phyloP scores from a whole-genome alignment of 2,329 filamentous ascomycete genomes.

The Claviceps paspali region DNA sequence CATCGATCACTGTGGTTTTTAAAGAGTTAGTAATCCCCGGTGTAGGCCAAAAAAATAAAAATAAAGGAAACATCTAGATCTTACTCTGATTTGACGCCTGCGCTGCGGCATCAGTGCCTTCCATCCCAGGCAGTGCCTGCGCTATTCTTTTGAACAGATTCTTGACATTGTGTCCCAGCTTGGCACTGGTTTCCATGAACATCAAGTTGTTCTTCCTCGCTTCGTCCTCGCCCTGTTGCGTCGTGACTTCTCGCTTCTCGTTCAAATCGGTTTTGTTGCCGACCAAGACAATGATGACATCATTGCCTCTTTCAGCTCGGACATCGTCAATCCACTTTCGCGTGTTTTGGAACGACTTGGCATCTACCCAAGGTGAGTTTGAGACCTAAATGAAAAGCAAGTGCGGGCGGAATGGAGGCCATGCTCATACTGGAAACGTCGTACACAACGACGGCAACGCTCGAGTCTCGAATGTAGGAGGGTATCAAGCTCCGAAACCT shows the following conservation, averaged over 20 bases:
- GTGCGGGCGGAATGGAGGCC: conserved; percentile 4
- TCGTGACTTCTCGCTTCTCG: conserved; percentile 95
- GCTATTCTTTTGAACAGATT: conserved; percentile 95
- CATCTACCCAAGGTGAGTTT: conserved; percentile 33
- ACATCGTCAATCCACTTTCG: conserved; percentile 99
- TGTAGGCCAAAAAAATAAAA: not conserved
- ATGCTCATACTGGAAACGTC: conserved; percentile 66
- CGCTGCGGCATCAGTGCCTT: conserved; percentile 67
- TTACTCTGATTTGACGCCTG: conserved; percentile 63
- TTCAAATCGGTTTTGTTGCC: conserved; percentile 99
- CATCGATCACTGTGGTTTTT: conserved; percentile 66
- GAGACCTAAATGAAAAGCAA: conserved; percentile 2
- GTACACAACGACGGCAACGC: conserved; percentile 95
- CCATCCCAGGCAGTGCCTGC: conserved; percentile 94
- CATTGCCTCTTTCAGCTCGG: conserved; percentile 86
- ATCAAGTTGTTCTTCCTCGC: conserved; percentile 95
- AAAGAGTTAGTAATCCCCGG: conserved; percentile 10
- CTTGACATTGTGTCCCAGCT: conserved; percentile 97
- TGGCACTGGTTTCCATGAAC: conserved; percentile 98
- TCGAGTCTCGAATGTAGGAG: conserved; percentile 96
- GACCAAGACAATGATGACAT: conserved; percentile 96
- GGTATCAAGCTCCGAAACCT: conserved; percentile 94
- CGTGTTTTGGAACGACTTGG: conserved; percentile 96
- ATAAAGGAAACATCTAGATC: conserved; percentile 24
- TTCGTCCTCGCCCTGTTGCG: conserved; percentile 91